Evolutionary conservation across 176 grass and related monocot genomes (phyloP), one percentile per base, ranked within the genome.

Genomic region (Phragmites australis): DNA sequence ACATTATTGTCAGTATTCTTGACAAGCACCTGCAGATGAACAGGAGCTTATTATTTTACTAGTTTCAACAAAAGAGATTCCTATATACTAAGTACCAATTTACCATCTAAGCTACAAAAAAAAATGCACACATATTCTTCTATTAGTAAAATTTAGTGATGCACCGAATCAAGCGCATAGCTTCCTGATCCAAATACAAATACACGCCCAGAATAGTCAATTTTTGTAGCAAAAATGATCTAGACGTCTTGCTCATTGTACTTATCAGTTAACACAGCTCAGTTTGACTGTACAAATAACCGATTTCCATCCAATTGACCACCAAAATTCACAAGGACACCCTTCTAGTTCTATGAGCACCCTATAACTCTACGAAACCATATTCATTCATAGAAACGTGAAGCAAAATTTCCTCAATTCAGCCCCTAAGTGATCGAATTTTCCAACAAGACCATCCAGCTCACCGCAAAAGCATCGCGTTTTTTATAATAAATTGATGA

Each of bases 1-100:
- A 91, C 88, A 89, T 88, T 91, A 65, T 85, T 95, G 34, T 94
- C 88, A n/a, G 88, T 65, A 72, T 99, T 99, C 72, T 95, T 99
- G 7, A 99, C 55, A 67, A 95, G 84, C 79, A 99, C 92, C 96
- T 99, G 83, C 40, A 82, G 12, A 87, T 79, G 6, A 64, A 40
- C 63, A 82, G 37, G 2, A 66, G 17, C 18, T 62, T 27, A 77
- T 49, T 76, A 39, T 53, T 19, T 63, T 23, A 25, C 62, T 66
- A 65, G 43, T 14, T 57, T 58, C 51, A 65, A 79, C 31, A 70
- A 0, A 70, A 81, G 12, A 51, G 9, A 68, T 57, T 70, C 50
- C 1, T 41, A 32, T 16, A 27, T 30, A 25, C 18, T 49, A n/a
- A n/a, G n/a, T n/a, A 14, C 1, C 9, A 68, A 51, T 26, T 31